Base-by-base conservation (phyloP, 1,284 basidiomycete genomes). In the Cryptococcus floricola region DNA sequence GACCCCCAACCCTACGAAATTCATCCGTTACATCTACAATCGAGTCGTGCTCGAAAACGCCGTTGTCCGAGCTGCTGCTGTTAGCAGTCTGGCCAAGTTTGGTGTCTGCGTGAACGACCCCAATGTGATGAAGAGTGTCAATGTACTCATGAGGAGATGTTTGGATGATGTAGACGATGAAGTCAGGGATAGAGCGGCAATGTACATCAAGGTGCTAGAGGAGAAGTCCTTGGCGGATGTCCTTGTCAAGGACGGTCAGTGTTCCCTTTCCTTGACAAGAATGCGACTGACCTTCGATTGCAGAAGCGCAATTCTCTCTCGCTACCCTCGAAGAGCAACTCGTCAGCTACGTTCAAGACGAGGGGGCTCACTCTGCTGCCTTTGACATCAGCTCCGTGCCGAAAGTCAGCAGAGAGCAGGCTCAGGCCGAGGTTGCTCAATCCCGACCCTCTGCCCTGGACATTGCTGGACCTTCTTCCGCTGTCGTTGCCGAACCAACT, bases 11-110 rank as follows among this genome's bases (percentile, higher is more conserved):
- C 96, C 96, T 10, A 88, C 93, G 53, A 98, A 98, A 79, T 98
- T 95, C 77, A 98, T 99, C 71, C 89, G 96, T 48, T 98, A 95
- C 81, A 98, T 99, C 71, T 99, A 98, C 80, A 99, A 99, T 79
- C 91, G 96, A 39, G 96, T 99, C 39, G 93, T 99, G 19, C 81
- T 99, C 65, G 96, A 98, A 78, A 99, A 98, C 69, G 93, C 96
- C 13, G 95, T 96, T 50, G 96, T 99, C 39, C 83, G 96, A 57
- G 96, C 96, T 8, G 96, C 96, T 4, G 96, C 96, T 19, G 95
- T 98, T 5, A 83, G 89, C 28, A 91, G 89, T 67, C 79, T 99
- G 70, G 95, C 92, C 64, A 98, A 98, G 79, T 98, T 99, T 70
- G 96, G 96, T 58, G 86, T 96, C 51, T 91, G 89, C 67, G 87